These are phyloP conservation scores for Tetracladium setigerum DNA, from an alignment of 495 filamentous ascomycete genomes.

Conservation along the genomic window DNA sequence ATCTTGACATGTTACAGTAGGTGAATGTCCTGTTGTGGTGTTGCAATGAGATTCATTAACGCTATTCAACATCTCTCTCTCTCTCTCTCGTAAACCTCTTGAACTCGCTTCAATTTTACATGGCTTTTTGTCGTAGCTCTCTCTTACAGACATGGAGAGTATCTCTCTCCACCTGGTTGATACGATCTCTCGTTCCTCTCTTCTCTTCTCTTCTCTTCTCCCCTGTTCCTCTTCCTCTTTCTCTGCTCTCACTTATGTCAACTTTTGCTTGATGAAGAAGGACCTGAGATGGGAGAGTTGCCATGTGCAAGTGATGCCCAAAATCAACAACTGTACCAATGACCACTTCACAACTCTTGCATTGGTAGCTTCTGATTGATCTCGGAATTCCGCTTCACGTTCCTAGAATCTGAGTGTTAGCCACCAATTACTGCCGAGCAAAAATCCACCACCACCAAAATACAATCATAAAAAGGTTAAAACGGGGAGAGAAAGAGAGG, in stretches of 20 bases:
- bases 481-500: not conserved
- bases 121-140: too few relatives aligned
- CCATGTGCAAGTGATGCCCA: constrained; percentile 92
- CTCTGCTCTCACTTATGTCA: constrained; percentile 49
- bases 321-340: constrained; percentile 71
- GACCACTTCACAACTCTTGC: constrained; percentile 91
- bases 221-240: too few relatives aligned
- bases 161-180: too few relatives aligned
- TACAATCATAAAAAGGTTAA: not conserved
- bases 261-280: constrained; percentile 99
- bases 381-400: constrained; percentile 95
- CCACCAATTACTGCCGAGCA: not conserved
- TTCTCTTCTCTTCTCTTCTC: too few relatives aligned
- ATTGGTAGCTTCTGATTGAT: constrained; percentile 93
- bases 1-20: too few relatives aligned
- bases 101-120: too few relatives aligned
- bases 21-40: too few relatives aligned
- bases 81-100: too few relatives aligned
- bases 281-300: constrained; percentile 89
- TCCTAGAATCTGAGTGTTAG: constrained; percentile 47
- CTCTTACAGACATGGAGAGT: too few relatives aligned
- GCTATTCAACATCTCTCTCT: too few relatives aligned
- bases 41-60: too few relatives aligned
- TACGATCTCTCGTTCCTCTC: too few relatives aligned
- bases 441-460: not conserved